Evolutionary conservation across 2,329 filamentous ascomycete genomes (phyloP).

Genomic region (Fusarium bulbicola): DNA sequence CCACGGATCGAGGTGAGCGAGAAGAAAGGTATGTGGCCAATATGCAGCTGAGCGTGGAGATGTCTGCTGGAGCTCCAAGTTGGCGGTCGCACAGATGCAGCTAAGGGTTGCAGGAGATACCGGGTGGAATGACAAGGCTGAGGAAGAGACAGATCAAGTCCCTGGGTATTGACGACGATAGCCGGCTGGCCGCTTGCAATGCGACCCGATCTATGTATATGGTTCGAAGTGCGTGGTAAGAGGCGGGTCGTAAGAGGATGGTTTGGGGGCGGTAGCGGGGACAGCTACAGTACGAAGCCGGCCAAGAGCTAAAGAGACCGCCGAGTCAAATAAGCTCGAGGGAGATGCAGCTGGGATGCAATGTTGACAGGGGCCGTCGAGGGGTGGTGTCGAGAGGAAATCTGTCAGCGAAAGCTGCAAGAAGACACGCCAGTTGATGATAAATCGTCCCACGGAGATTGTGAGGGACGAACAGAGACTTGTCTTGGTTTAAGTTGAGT

Average conservation of each 20-base stretch:
- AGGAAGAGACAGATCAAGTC: constrained; percentile 18
- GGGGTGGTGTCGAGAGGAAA: neutral
- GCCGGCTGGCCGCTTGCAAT: constrained; percentile 44
- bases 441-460: constrained; percentile 8
- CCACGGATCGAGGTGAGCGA: constrained; percentile 24
- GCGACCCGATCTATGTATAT: constrained; percentile 43
- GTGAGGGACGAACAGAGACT: constrained; percentile 19
- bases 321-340: constrained; percentile 21
- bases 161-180: constrained; percentile 20
- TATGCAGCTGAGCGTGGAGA: constrained; percentile 31
- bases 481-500: constrained; percentile 24
- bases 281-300: constrained; percentile 12
- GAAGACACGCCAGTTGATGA: neutral
- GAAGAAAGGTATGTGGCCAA: constrained; percentile 15
- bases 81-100: constrained; percentile 28
- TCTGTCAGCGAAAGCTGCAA: neutral
- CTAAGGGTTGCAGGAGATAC: constrained; percentile 13
- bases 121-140: constrained; percentile 8
- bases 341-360: constrained; percentile 25
- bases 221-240: constrained; percentile 30
- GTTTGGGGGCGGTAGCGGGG: constrained; percentile 39
- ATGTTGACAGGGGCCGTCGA: constrained; percentile 16
- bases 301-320: constrained; percentile 11
- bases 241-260: constrained; percentile 31
- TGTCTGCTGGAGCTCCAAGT: constrained; percentile 14